A percentile compares a stretch with the other conserved stretches of the same genome.
These are phyloP conservation scores for Suillus spraguei DNA, from an alignment of 768 basidiomycete genomes.

Conservation along the genomic window DNA sequence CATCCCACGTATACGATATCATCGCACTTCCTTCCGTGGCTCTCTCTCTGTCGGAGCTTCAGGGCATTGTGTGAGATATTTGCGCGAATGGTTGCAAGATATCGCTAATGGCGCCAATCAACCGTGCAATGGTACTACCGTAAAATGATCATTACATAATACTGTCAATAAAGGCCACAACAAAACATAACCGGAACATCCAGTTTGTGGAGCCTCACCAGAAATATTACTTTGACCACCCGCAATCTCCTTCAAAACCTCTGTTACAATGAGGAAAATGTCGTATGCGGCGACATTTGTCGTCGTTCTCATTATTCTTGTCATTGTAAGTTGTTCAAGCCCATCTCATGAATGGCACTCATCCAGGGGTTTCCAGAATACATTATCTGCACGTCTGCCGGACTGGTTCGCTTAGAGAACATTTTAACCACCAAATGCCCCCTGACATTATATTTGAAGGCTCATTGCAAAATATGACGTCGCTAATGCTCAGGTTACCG, in stretches of 20 bases:
- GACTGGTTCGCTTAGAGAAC: conserved; percentile 58
- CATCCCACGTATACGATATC: background rate
- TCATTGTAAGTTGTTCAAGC: conserved; percentile 46
- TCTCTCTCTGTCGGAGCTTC: background rate
- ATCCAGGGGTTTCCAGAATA: conserved; percentile 43
- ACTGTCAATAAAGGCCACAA: background rate
- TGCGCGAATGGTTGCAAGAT: conserved; percentile 27
- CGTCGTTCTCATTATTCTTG: conserved; percentile 50
- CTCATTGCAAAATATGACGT: conserved; percentile 45
- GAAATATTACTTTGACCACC: background rate
- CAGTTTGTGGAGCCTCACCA: conserved; percentile 11
- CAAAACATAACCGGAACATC: background rate
- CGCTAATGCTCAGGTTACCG: conserved; percentile 47
- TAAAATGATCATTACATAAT: background rate
- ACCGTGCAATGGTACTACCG: no score
- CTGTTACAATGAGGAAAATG: conserved; percentile 58
- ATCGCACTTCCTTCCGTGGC: background rate
- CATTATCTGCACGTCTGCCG: conserved; percentile 53
- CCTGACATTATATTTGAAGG: conserved; percentile 39
- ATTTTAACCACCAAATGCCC: conserved; percentile 18
- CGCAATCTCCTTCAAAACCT: conserved; percentile 1
- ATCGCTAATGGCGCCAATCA: no score
- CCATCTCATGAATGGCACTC: background rate
- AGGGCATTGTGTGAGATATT: conserved; percentile 17
- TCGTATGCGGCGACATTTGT: conserved; percentile 69